Percentiles rank a stretch among this genome's conserved stretches.
Evolutionary conservation across 2,329 filamentous ascomycete genomes (phyloP).

Genomic region (Cladosporium austrohemisphaericum): DNA sequence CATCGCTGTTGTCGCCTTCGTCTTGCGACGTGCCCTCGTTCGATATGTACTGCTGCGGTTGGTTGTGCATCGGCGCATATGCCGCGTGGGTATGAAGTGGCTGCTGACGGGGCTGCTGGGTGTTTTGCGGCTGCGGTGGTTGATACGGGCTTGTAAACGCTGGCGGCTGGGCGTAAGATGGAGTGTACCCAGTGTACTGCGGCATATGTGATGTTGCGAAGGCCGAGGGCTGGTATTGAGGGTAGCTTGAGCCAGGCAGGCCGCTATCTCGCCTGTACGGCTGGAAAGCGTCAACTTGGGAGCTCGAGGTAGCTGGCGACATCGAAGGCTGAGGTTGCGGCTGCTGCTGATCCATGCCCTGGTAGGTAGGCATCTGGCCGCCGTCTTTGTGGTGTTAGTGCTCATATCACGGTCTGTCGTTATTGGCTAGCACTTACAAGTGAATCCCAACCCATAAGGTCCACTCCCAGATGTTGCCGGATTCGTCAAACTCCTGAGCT

Average conservation of each 20-base stretch:
- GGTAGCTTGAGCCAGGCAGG: constrained; percentile 24
- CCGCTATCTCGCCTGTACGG: constrained; percentile 22
- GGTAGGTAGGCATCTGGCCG: constrained; percentile 20
- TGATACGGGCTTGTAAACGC: constrained; percentile 18
- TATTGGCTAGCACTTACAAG: constrained; percentile 26
- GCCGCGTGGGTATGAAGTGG: constrained; percentile 7
- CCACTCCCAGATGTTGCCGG: constrained; percentile 18
- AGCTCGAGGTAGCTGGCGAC: constrained; percentile 1
- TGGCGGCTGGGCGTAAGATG: constrained; percentile 20
- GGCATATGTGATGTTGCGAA: constrained; percentile 24
- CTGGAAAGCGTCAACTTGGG: constrained; percentile 17
- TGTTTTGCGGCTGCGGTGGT: constrained; percentile 11
- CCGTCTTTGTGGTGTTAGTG: constrained; percentile 21
- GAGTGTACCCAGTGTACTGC: constrained; percentile 23
- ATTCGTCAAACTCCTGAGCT: constrained; percentile 21
- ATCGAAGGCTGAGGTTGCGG: constrained; percentile 10
- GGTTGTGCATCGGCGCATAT: constrained; percentile 13
- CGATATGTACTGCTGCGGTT: constrained; percentile 15
- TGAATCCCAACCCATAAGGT: constrained; percentile 32
- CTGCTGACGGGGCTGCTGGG: constrained; percentile 1
- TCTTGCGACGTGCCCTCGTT: constrained; percentile 16
- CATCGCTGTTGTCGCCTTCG: constrained; percentile 20
- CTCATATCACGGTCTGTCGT: background rate
- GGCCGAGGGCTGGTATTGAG: constrained; percentile 24
- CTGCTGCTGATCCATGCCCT: constrained; percentile 12